These are phyloP conservation scores for Boletus huronensis DNA, from an alignment of 768 basidiomycete genomes.

Conservation along the genomic window DNA sequence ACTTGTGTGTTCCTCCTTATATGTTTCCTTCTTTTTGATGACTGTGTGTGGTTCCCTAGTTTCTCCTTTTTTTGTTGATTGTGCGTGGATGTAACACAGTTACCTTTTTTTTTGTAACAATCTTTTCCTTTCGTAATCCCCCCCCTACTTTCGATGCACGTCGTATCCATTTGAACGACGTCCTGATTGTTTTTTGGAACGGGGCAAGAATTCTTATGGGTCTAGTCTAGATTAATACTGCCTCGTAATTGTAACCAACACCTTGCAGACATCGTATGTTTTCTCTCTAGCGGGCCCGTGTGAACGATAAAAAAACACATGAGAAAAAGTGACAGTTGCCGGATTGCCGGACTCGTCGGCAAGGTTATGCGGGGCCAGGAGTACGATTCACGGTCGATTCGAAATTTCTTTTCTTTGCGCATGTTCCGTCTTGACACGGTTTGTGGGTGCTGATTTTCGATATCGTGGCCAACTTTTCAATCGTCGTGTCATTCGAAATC, in stretches of 20 bases:
- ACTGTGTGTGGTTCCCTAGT: background rate
- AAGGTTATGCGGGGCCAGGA: background rate
- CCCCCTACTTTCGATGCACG: background rate
- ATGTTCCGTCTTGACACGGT: background rate
- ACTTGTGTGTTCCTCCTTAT: constrained; percentile 10
- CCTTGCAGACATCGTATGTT: background rate
- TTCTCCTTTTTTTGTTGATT: background rate
- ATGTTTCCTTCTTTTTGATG: background rate
- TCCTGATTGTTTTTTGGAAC: constrained; percentile 16
- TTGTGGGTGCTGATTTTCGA: background rate
- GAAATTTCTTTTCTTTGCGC: background rate
- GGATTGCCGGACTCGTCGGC: constrained; percentile 1
- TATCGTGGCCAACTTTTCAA: background rate
- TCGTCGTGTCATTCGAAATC: background rate
- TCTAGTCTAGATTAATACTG: constrained; percentile 27
- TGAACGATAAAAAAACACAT: constrained; percentile 13
- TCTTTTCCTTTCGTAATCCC: background rate
- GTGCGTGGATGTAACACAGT: constrained; percentile 8
- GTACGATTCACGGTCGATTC: background rate
- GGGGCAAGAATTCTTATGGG: constrained; percentile 19
- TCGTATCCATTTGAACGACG: constrained; percentile 16
- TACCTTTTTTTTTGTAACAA: constrained; percentile 1
- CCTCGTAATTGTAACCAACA: constrained; percentile 27
- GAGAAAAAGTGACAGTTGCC: constrained; percentile 6
- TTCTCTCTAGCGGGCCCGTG: background rate